phyloP scores from a whole-genome alignment of 176 grass and related monocot genomes.

The Secale cereale region DNA sequence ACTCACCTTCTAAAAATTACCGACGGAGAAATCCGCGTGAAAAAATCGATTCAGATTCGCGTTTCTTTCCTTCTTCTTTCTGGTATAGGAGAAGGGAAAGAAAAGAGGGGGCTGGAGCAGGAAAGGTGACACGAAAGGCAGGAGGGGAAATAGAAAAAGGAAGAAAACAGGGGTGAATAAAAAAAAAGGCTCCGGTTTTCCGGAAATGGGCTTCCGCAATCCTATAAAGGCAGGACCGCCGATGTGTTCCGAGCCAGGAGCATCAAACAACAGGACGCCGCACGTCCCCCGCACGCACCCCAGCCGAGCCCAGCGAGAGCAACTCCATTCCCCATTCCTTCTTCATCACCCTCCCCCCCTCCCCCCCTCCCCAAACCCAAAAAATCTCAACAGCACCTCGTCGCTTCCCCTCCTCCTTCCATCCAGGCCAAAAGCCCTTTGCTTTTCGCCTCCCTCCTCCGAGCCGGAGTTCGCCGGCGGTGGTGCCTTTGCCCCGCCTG shows the following conservation, averaged over 20 bases:
- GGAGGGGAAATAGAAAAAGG: background rate
- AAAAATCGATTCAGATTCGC: background rate
- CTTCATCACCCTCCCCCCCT: background rate
- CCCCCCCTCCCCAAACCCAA: no score
- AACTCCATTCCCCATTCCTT: background rate
- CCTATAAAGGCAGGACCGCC: constrained; percentile 54
- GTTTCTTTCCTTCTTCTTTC: background rate
- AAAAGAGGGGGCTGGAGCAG: background rate
- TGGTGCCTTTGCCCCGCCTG: background rate
- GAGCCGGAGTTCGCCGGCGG: background rate
- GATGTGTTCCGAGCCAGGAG: background rate
- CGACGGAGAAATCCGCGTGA: background rate
- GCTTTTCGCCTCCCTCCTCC: background rate
- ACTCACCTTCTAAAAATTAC: background rate
- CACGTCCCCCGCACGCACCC: background rate
- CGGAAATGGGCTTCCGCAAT: constrained; percentile 36
- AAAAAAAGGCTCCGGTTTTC: constrained; percentile 24
- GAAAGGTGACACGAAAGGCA: background rate
- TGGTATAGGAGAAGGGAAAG: background rate
- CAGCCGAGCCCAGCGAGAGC: background rate
- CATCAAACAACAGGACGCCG: background rate
- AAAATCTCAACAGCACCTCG: constrained; percentile 6
- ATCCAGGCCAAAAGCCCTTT: background rate
- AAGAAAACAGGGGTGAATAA: background rate
- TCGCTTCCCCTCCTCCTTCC: background rate